A percentile compares a stretch with the other conserved stretches of the same genome.
phyloP scores from a whole-genome alignment of 1,139 yeast genomes.

The Geotrichum aggregatum region DNA sequence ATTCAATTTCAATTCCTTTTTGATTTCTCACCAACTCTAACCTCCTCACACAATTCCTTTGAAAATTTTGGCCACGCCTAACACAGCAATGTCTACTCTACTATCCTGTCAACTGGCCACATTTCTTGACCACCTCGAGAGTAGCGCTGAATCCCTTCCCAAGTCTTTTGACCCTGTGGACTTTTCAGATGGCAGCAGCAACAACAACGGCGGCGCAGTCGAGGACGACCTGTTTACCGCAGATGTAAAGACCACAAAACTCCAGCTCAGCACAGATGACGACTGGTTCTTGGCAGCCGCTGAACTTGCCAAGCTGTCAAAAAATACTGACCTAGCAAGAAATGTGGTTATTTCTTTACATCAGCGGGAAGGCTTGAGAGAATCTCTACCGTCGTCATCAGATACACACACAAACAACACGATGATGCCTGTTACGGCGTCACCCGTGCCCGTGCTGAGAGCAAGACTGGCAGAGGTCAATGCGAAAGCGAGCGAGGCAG shows the following conservation, averaged over 20 bases:
- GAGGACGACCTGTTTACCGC: conserved; percentile 6
- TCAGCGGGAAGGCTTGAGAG: background rate
- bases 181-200: background rate
- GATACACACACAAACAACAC: background rate
- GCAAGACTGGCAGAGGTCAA: background rate
- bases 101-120: conserved; percentile 7
- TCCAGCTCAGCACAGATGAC: conserved; percentile 15
- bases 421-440: background rate
- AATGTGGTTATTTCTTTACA: conserved; percentile 28
- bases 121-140: background rate
- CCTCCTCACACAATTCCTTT: no score
- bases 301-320: conserved; percentile 26
- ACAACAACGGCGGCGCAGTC: background rate
- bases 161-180: background rate
- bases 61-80: no score
- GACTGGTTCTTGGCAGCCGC: conserved; percentile 27
- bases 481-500: background rate
- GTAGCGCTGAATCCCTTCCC: background rate
- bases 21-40: background rate
- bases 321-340: conserved; percentile 30
- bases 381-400: no score
- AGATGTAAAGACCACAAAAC: background rate
- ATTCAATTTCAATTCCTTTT: no score
- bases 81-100: background rate
- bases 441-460: background rate